These are phyloP conservation scores for Aspergillus floridensis DNA, from an alignment of 2,329 filamentous ascomycete species.

Conservation along the genomic window DNA sequence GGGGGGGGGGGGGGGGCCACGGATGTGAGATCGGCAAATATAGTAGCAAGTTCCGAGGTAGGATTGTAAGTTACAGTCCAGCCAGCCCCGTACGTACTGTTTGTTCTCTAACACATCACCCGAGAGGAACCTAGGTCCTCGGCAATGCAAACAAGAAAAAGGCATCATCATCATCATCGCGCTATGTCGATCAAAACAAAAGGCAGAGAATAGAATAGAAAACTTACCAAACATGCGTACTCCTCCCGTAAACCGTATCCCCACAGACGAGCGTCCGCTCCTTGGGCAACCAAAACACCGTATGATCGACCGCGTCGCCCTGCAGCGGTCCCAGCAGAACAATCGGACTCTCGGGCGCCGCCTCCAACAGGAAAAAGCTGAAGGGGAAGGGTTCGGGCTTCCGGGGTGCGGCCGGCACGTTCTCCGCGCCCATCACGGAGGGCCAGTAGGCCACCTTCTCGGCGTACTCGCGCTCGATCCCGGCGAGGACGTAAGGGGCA, in stretches of 20 bases:
- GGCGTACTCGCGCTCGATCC: constrained; percentile 36
- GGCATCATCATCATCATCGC: too few species aligned
- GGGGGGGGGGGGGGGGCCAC: too few species aligned
- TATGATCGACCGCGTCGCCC: constrained; percentile 32
- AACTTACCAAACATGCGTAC: constrained; percentile 30
- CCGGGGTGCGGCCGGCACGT: constrained; percentile 24
- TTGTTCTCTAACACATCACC: too few species aligned
- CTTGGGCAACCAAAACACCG: constrained; percentile 30
- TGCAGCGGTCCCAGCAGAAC: constrained; percentile 32
- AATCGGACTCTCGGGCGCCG: constrained; percentile 21
- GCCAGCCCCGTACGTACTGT: too few species aligned
- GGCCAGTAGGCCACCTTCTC: constrained; percentile 35
- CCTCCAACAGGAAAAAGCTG: constrained; percentile 30
- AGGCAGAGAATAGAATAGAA: background rate
- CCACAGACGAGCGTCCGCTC: constrained; percentile 29
- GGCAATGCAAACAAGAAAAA: too few species aligned
- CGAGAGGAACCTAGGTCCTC: too few species aligned
- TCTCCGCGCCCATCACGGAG: constrained; percentile 25
- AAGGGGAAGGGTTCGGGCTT: constrained; percentile 28
- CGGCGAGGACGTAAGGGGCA: constrained; percentile 27
- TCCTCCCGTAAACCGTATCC: constrained; percentile 31
- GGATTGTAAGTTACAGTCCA: too few species aligned
- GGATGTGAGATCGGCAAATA: too few species aligned
- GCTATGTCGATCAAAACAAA: background rate
- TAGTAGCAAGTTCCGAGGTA: too few species aligned